phyloP scores from a whole-genome alignment of 202 grass and related monocot genomes.

The Zoysia matrella region DNA sequence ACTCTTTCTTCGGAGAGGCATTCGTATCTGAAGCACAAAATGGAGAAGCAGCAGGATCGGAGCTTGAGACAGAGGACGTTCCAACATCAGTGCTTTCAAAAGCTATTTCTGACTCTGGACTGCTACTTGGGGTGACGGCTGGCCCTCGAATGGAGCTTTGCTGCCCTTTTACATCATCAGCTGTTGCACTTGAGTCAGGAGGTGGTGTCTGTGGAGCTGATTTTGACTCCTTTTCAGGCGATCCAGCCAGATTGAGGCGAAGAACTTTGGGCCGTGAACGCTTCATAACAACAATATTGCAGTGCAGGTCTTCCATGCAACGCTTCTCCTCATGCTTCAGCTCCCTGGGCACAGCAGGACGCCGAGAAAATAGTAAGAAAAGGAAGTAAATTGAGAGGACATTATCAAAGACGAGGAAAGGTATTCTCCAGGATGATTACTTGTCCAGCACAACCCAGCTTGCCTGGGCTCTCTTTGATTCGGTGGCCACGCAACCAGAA shows the following conservation, averaged over 20 bases:
- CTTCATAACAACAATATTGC: conserved; percentile 95
- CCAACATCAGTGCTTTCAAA: conserved; percentile 63
- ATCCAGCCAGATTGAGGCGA: conserved; percentile 75
- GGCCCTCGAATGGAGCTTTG: conserved; percentile 42
- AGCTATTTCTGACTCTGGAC: conserved; percentile 60
- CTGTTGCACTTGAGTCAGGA: not conserved
- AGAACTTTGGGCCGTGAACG: conserved; percentile 83
- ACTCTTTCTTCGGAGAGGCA: conserved; percentile 46
- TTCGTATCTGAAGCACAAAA: conserved; percentile 57
- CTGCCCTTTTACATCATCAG: not conserved
- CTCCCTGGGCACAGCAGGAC: conserved; percentile 57
- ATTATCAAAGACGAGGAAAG: not conserved
- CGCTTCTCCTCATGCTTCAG: conserved; percentile 80
- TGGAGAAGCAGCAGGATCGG: conserved; percentile 71
- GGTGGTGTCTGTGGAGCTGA: not conserved
- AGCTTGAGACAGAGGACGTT: conserved; percentile 68
- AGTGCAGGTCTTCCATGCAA: conserved; percentile 83
- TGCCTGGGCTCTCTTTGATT: conserved; percentile 71
- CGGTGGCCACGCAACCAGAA: conserved; percentile 65
- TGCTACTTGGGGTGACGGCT: conserved; percentile 69
- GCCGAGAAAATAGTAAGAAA: conserved; percentile 9
- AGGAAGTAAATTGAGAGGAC: conserved; percentile 1
- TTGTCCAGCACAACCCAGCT: conserved; percentile 96
- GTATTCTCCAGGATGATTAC: conserved; percentile 52
- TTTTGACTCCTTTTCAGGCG: conserved; percentile 54